These are phyloP conservation scores for Ailanthus altissimus DNA, from an alignment of 345 rosid genomes.

Conservation along the genomic window DNA sequence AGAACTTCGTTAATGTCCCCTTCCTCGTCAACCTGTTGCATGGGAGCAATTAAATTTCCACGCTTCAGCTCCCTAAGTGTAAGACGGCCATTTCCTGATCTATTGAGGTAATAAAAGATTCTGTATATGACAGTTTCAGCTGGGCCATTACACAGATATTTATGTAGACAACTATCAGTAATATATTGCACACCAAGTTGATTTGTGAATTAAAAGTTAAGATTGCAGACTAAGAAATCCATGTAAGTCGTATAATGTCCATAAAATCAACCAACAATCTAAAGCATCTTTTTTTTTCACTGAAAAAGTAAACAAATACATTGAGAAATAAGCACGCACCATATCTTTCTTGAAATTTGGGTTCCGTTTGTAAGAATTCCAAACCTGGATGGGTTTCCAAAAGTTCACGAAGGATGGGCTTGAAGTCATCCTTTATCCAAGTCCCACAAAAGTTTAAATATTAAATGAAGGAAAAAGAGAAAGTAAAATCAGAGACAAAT, in stretches of 20 bases:
- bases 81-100: constrained; percentile 84
- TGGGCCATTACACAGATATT: constrained; percentile 43
- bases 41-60: constrained; percentile 78
- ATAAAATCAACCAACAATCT: not conserved
- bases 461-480: constrained; percentile 9
- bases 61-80: constrained; percentile 88
- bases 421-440: constrained; percentile 72
- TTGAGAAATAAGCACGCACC: constrained; percentile 45
- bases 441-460: constrained; percentile 12
- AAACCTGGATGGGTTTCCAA: constrained; percentile 83
- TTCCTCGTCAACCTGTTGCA: constrained; percentile 91
- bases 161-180: constrained; percentile 24
- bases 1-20: constrained; percentile 86
- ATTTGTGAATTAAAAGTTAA: constrained; percentile 9
- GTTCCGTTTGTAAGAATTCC: constrained; percentile 71
- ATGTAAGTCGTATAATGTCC: not conserved
- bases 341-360: constrained; percentile 92
- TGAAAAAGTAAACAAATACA: not conserved
- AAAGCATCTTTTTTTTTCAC: not conserved
- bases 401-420: constrained; percentile 79
- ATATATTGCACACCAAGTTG: not conserved
- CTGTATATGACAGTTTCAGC: constrained; percentile 98
- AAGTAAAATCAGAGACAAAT: not conserved
- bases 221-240: not conserved
- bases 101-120: constrained; percentile 83